Evolutionary conservation across 2,329 filamentous ascomycete genomes (phyloP).

Genomic region (Sporothrix pallida): DNA sequence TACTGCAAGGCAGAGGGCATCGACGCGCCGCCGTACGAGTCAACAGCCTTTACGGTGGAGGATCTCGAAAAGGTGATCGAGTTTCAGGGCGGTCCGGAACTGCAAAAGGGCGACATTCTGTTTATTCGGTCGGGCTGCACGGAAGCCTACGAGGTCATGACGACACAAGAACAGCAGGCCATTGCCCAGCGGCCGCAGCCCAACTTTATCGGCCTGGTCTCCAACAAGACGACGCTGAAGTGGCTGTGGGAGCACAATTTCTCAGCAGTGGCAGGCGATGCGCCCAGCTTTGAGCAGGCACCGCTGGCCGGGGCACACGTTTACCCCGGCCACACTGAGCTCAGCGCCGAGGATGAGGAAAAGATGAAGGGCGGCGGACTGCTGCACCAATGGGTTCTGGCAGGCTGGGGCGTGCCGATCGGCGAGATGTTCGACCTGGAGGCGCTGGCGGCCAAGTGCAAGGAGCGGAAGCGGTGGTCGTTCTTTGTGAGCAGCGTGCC

Average conservation of each 20-base stretch:
- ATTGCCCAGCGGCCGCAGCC: conserved; percentile 42
- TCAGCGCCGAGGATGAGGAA: conserved; percentile 34
- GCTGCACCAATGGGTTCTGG: conserved; percentile 51
- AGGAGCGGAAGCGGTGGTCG: conserved; percentile 44
- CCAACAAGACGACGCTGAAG: conserved; percentile 44
- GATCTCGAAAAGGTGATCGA: conserved; percentile 45
- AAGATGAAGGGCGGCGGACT: conserved; percentile 40
- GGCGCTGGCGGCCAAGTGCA: conserved; percentile 46
- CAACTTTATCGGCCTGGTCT: conserved; percentile 49
- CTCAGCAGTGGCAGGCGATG: conserved; percentile 52
- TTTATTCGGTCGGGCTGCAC: conserved; percentile 49
- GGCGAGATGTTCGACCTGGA: conserved; percentile 57
- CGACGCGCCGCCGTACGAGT: conserved; percentile 33
- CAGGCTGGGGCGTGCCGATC: conserved; percentile 59
- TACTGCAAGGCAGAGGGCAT: conserved; percentile 33
- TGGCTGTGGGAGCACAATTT: conserved; percentile 57
- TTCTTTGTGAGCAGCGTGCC: conserved; percentile 52
- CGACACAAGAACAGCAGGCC: conserved; percentile 40
- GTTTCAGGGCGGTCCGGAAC: conserved; percentile 44
- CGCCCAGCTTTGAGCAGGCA: conserved; percentile 52
- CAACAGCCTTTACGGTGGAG: conserved; percentile 39
- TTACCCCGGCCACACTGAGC: conserved; percentile 22
- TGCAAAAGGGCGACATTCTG: conserved; percentile 49
- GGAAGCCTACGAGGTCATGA: conserved; percentile 42
- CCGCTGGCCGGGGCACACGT: conserved; percentile 42